phyloP scores from a whole-genome alignment of 2,329 filamentous ascomycete species.

The Diaporthe sp. region DNA sequence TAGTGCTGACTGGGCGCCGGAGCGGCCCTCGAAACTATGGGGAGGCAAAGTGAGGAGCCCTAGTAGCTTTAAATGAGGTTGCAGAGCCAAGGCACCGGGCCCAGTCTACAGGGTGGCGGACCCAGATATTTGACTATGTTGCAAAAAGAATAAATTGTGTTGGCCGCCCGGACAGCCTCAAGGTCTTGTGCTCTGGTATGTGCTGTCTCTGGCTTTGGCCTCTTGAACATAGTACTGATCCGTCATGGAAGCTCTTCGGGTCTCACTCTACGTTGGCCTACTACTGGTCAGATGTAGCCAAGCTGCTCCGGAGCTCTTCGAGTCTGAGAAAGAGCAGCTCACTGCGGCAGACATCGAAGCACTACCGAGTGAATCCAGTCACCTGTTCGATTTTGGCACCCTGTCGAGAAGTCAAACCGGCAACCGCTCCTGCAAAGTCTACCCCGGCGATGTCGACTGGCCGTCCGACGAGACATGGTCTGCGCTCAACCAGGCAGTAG shows the following conservation, averaged over 20 bases:
- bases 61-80: constrained; percentile 10
- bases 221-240: not conserved
- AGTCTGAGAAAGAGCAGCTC: constrained; percentile 20
- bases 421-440: constrained; percentile 47
- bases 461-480: constrained; percentile 50
- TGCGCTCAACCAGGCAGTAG: constrained; percentile 49
- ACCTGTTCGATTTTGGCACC: constrained; percentile 9
- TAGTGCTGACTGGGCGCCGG: constrained; percentile 17
- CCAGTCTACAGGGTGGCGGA: constrained; percentile 4
- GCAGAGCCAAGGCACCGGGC: constrained; percentile 1
- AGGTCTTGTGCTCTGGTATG: not conserved
- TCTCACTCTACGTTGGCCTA: not conserved
- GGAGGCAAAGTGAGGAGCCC: not conserved
- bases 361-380: not conserved
- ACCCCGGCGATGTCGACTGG: constrained; percentile 49
- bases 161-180: no score
- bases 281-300: not conserved
- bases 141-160: not conserved
- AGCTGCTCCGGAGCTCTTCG: constrained; percentile 14
- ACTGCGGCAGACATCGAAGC: constrained; percentile 12
- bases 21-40: constrained; percentile 3
- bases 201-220: not conserved
- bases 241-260: not conserved
- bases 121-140: not conserved
- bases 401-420: no score